These are phyloP conservation scores for Skeletonema costatum DNA, from an alignment of 108 stramenopile species.

Conservation along the genomic window DNA sequence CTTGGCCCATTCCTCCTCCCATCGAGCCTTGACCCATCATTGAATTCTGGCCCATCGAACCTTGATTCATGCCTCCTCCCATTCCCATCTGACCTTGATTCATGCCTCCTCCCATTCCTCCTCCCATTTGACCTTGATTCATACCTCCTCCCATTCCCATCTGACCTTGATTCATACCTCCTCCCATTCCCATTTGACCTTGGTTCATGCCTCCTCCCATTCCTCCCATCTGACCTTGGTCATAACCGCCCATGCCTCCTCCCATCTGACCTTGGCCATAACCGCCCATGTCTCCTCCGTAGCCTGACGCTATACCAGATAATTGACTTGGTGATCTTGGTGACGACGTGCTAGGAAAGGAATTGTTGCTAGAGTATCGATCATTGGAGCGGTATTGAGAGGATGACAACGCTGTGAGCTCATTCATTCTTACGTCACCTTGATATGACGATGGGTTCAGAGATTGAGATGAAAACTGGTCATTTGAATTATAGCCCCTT, in stretches of 20 bases:
- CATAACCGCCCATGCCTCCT: neutral
- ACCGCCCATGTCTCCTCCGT: neutral
- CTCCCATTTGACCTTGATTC: too few relatives aligned
- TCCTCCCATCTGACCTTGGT: too few relatives aligned
- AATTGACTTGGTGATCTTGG: neutral
- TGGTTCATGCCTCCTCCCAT: neutral
- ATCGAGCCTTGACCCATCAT: neutral
- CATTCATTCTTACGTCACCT: neutral
- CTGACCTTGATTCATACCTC: too few relatives aligned
- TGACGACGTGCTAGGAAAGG: neutral
- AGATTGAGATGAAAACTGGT: neutral
- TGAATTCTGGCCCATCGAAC: neutral
- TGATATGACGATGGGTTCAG: neutral
- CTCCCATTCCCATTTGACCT: too few relatives aligned
- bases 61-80: neutral
- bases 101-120: neutral
- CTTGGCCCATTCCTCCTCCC: neutral
- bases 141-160: neutral
- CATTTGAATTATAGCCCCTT: neutral
- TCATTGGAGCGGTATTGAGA: neutral
- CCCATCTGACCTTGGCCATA: neutral
- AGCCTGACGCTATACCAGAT: neutral
- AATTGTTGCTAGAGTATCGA: neutral
- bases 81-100: neutral
- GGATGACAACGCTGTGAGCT: neutral